These are phyloP conservation scores for Kappamyces sp. DNA, from an alignment of 192 early-diverging fungal genomes.

Conservation along the genomic window DNA sequence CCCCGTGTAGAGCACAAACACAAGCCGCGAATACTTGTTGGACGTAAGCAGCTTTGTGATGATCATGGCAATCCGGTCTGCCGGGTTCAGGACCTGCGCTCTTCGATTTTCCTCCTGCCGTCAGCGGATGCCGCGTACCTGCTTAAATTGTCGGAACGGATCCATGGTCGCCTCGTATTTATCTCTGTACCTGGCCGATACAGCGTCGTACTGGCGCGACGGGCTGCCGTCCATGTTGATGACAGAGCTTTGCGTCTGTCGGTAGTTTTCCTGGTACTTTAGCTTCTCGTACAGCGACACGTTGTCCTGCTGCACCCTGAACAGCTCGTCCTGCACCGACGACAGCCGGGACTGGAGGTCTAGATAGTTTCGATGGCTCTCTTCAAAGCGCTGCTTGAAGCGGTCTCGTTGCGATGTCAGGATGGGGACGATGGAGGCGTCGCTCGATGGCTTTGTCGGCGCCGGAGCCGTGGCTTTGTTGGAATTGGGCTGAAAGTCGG, in stretches of 20 bases:
- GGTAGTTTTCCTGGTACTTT: conserved; percentile 77
- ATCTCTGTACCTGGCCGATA: conserved; percentile 61
- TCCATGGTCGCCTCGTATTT: conserved; percentile 87
- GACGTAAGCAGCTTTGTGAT: conserved; percentile 59
- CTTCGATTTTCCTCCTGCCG: conserved; percentile 61
- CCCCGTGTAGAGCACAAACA: conserved; percentile 63
- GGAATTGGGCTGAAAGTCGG: conserved; percentile 9
- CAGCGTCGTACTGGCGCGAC: conserved; percentile 23
- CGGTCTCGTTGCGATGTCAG: conserved; percentile 84
- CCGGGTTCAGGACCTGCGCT: conserved; percentile 66
- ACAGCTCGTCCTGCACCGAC: conserved; percentile 59
- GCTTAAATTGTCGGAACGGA: conserved; percentile 81
- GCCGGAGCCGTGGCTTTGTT: conserved; percentile 5
- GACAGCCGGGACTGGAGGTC: conserved; percentile 33
- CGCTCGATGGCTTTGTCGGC: conserved; percentile 5
- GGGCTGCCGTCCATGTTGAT: neutral
- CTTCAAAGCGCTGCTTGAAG: conserved; percentile 80
- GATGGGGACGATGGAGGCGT: conserved; percentile 69
- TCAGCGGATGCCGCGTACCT: conserved; percentile 29
- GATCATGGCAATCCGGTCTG: conserved; percentile 63
- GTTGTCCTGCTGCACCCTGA: conserved; percentile 74
- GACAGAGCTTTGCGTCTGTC: conserved; percentile 14
- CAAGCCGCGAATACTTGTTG: conserved; percentile 60
- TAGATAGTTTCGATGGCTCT: conserved; percentile 61
- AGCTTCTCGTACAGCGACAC: conserved; percentile 85